Evolutionary conservation across 2,329 filamentous ascomycete species (phyloP).

Genomic region (Colletotrichum chlorophyti): DNA sequence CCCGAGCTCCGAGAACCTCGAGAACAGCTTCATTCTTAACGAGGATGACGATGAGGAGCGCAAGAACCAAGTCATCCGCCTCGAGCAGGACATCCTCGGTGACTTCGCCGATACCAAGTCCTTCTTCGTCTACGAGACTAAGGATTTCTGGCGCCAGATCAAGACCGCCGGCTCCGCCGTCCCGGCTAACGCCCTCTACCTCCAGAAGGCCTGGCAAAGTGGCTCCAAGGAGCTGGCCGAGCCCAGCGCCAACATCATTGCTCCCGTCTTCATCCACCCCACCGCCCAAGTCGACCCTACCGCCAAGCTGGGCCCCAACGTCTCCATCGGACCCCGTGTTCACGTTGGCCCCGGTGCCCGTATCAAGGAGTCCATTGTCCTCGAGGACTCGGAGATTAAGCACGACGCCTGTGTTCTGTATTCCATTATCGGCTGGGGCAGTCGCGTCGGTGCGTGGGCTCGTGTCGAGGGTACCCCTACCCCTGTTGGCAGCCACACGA

Average conservation of each 20-base stretch:
- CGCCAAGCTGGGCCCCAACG: conserved; percentile 95
- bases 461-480: conserved; percentile 95
- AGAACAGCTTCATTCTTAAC: conserved; percentile 61
- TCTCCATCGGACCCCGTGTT: conserved; percentile 91
- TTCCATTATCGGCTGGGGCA: conserved; percentile 96
- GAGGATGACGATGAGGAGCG: conserved; percentile 65
- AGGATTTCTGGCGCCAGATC: conserved; percentile 99
- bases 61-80: conserved; percentile 86
- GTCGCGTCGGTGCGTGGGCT: conserved; percentile 96
- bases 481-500: conserved; percentile 85
- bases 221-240: conserved; percentile 81
- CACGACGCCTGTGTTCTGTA: conserved; percentile 96
- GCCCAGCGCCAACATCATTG: conserved; percentile 85
- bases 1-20: conserved; percentile 92
- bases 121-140: conserved; percentile 98
- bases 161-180: conserved; percentile 98
- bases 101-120: conserved; percentile 96
- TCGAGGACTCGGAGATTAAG: conserved; percentile 94
- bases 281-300: conserved; percentile 89
- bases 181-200: conserved; percentile 94
- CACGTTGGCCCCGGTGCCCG: conserved; percentile 85
- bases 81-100: conserved; percentile 96
- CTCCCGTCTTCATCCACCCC: conserved; percentile 95
- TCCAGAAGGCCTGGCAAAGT: conserved; percentile 90
- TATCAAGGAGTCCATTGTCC: conserved; percentile 94